A percentile compares a stretch with the other conserved stretches of the same genome.
phyloP scores from a whole-genome alignment of 805 yeast genomes.

The Kluyveromyces dobzhanskii region DNA sequence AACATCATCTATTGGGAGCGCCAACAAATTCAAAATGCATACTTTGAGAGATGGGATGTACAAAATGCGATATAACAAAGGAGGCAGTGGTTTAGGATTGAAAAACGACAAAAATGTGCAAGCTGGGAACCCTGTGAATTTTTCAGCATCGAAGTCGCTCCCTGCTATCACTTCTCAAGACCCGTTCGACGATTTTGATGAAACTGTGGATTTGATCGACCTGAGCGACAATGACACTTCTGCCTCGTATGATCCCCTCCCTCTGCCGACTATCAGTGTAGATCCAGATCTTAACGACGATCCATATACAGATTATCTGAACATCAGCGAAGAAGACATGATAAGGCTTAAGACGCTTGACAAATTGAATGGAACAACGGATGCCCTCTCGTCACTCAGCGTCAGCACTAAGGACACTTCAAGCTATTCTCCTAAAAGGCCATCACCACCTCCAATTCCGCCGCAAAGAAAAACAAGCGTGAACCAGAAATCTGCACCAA shows the following conservation, averaged over 20 bases:
- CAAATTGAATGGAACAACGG: slow-evolving; percentile 7
- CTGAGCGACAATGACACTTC: slow-evolving; percentile 11
- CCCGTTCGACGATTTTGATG: slow-evolving; percentile 13
- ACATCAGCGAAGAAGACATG: slow-evolving; percentile 12
- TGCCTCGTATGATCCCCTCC: background rate
- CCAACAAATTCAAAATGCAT: slow-evolving; percentile 4
- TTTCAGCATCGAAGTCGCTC: slow-evolving; percentile 23
- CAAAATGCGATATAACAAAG: slow-evolving; percentile 2
- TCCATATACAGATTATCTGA: slow-evolving; percentile 15
- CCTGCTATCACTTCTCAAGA: slow-evolving; percentile 4
- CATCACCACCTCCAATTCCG: background rate
- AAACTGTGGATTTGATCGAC: slow-evolving; percentile 10
- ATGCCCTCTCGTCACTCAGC: background rate
- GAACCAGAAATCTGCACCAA: background rate
- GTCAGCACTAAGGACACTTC: background rate
- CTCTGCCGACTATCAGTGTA: slow-evolving; percentile 1
- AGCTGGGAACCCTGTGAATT: slow-evolving; percentile 13
- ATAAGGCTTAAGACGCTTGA: slow-evolving; percentile 13
- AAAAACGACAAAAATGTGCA: background rate
- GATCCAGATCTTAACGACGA: slow-evolving; percentile 17
- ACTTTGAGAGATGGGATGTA: slow-evolving; percentile 2
- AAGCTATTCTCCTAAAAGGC: background rate
- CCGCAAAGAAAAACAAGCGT: background rate
- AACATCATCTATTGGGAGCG: background rate
- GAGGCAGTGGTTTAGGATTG: slow-evolving; percentile 1